Base-by-base conservation (phyloP, 2,329 filamentous ascomycete species). In the Neofusicoccum umdonicola region DNA sequence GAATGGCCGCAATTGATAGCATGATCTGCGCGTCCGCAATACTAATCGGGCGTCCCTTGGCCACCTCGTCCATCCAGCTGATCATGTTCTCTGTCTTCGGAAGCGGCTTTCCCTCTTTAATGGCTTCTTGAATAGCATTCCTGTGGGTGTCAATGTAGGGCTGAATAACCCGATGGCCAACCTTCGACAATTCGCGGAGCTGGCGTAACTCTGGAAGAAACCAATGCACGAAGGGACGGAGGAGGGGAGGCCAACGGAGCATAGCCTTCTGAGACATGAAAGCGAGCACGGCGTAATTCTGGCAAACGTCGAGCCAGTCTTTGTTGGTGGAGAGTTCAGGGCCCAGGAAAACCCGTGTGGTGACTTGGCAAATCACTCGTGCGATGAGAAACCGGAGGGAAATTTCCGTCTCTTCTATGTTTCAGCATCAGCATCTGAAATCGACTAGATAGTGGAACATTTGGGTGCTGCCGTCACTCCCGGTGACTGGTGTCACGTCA, bases 271-370 rank as follows among this genome's bases (percentile, higher is more conserved):
- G 65, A 2, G 71, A 76, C 1, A 72, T 66, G 31, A 78, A 76
- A 0, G 76, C 66, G 34, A 78, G 74, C 41, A 75, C 69, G 1
- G 76, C 75, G 68, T 79, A 80, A 34, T 70, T 65, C 8, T 45
- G 22, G 56, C 41, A 47, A 4, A 58, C 27, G 1, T 17, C 7
- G 7, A 45, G 42, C 56, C 56, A 58, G 35, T 37, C 56, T 27
- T 44, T 13, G 41, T 58, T 37, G n/a, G 9, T 27, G 5, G 56
- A 84, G 13, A 65, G 54, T 2, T 77, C 73, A 2, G 79, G 69
- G 1, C 85, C 85, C 6, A 86, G 80, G 67, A 87, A 86, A 4
- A 83, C 79, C 27, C 81, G 78, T 0, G 85, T 83, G 31, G 83
- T 85, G 22, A 87, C 69, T 1, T 84, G 81, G 7, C 84, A 81